Evolutionary conservation across 768 basidiomycete genomes (phyloP), one percentile per base, ranked within the genome.

Genomic region (Russula compacta): DNA sequence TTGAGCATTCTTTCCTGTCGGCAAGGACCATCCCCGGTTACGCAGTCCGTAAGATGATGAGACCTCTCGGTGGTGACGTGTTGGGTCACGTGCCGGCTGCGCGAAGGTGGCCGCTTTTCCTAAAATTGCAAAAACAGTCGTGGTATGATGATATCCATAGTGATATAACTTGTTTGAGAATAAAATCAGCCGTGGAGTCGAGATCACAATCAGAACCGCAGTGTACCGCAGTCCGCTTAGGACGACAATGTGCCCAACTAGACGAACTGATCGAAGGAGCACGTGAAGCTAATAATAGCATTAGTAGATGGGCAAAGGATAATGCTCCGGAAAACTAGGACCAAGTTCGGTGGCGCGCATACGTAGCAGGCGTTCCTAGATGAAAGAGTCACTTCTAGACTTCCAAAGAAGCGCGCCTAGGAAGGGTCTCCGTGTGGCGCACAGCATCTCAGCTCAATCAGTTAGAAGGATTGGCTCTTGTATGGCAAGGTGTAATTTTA

Each of bases 31-130:
- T 43, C 29, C 29, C 32, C 19, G 32, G 38, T 62, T 62, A 56
- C 61, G 61, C 61, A 62, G 61, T 58, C 40, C 21, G 21, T 53
- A 33, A 29, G 46, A 33, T 40, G 50, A 48, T 48, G 39, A 53
- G 17, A 17, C 11, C 24, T 6, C n/a, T 1, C 10, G 21, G 21
- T 7, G 15, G 2, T 14, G 49, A 52, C 50, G 56, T 58, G 56
- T 43, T 17, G 1, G 21, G 29, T 62, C 61, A 62, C 61, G 61
- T 62, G 61, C 44, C 42, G 35, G 40, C 61, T 62, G 56, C 61
- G 56, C 56, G 17, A 6, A 50, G 35, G 17, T 42, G 24, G 38
- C 17, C 6, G 40, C 36, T 24, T 52, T 5, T 39, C 40, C 58
- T 15, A 42, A 44, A 52, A 36, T 47, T 43, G 40, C 4, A 58